Evolutionary conservation across 305 asterid species (phyloP).

Genomic region (Petunia hybrid): DNA sequence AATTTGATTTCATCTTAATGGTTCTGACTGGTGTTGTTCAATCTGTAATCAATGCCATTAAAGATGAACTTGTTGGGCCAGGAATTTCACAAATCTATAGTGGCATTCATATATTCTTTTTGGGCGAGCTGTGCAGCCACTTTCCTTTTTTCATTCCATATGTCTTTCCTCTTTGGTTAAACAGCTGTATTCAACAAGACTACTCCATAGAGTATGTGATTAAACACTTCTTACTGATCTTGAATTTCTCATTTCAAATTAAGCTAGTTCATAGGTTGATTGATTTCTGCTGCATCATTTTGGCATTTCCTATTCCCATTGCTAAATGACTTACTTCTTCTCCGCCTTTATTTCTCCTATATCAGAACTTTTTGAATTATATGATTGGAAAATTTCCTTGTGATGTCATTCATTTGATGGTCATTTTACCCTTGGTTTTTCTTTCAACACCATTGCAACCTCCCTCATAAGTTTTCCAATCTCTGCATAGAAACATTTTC

Average conservation of each 20-base stretch:
- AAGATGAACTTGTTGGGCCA: background rate
- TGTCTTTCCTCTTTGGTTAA: background rate
- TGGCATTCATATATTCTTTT: background rate
- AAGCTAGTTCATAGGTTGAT: background rate
- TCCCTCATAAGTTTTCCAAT: background rate
- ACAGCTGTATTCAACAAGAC: background rate
- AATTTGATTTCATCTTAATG: constrained; percentile 2
- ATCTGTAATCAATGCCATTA: background rate
- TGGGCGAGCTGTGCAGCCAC: background rate
- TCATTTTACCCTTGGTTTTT: background rate
- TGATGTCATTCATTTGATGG: background rate
- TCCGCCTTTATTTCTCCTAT: background rate
- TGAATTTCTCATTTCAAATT: background rate
- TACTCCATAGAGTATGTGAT: background rate
- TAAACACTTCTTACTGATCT: background rate
- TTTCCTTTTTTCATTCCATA: background rate
- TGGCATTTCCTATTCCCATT: background rate
- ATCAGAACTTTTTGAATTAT: background rate
- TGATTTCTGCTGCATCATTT: background rate
- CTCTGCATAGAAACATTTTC: background rate
- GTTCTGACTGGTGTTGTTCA: background rate
- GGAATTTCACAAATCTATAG: constrained; percentile 22
- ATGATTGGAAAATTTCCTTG: background rate
- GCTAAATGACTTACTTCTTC: background rate
- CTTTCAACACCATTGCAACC: background rate